These are phyloP conservation scores for Breviolum minutum DNA, from an alignment of 73 alveolate genomes.

Conservation along the genomic window DNA sequence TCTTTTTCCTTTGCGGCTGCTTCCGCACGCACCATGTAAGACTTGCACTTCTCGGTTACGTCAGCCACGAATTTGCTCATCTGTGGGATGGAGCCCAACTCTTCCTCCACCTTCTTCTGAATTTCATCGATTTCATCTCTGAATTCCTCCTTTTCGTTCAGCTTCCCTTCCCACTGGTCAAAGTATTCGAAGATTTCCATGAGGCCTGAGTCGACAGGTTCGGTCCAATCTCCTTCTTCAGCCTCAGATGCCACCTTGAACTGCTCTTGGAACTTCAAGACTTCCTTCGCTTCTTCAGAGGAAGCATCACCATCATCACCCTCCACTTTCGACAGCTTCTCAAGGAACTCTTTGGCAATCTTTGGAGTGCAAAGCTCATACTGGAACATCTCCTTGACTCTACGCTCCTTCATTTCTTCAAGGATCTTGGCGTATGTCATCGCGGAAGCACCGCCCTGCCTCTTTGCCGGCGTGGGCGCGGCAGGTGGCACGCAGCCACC, in stretches of 20 bases:
- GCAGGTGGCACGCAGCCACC: background rate
- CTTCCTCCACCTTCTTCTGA: background rate
- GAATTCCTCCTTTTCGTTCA: background rate
- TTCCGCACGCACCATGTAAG: background rate
- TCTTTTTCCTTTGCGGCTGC: slow-evolving; percentile 24
- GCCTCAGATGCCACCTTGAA: slow-evolving; percentile 28
- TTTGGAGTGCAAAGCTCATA: slow-evolving; percentile 56
- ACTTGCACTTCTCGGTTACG: background rate
- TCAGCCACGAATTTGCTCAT: slow-evolving; percentile 17
- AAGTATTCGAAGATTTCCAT: background rate
- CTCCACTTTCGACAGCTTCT: slow-evolving; percentile 40
- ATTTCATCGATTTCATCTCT: slow-evolving; percentile 24
- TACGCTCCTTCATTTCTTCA: background rate
- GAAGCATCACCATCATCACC: slow-evolving; percentile 55
- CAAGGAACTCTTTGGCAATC: slow-evolving; percentile 1
- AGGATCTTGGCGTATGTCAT: slow-evolving; percentile 29
- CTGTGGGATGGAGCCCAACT: background rate
- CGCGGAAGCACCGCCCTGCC: background rate
- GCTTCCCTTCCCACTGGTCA: background rate
- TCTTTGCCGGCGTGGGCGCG: too few species aligned
- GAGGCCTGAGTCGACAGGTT: slow-evolving; percentile 19
- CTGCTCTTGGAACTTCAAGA: slow-evolving; percentile 38
- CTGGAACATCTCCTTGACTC: slow-evolving; percentile 17
- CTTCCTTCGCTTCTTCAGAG: slow-evolving; percentile 49
- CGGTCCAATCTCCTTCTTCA: slow-evolving; percentile 46